Conservation (phyloP, 148 eudicot species). For the Dianthus caryophyllus region DNA sequence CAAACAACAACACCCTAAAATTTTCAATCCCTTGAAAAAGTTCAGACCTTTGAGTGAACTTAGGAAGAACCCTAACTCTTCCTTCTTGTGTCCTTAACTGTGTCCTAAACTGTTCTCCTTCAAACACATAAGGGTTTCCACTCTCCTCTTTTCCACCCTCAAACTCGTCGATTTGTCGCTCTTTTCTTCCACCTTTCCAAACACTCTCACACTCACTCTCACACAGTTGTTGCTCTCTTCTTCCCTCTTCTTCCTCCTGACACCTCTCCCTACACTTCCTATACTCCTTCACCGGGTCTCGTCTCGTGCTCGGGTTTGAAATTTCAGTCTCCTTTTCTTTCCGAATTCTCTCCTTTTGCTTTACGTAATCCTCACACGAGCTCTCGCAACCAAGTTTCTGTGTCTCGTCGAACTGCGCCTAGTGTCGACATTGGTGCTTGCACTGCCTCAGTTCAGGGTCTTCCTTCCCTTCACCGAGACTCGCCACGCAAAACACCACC, state of each 20-base stretch:
- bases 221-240: constrained; percentile 25
- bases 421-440: constrained; percentile 41
- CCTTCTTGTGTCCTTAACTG: constrained; percentile 43
- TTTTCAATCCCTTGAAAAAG: constrained; percentile 71
- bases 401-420: constrained; percentile 19
- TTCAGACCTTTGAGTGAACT: constrained; percentile 49
- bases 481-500: constrained; percentile 11
- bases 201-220: constrained; percentile 23
- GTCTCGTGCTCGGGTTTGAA: background rate
- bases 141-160: constrained; percentile 8
- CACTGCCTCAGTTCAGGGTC: constrained; percentile 44
- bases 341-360: constrained; percentile 23
- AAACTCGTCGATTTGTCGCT: constrained; percentile 14
- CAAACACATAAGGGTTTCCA: constrained; percentile 54
- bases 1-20: constrained; percentile 54
- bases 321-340: constrained; percentile 13
- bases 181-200: background rate
- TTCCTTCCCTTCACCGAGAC: constrained; percentile 16
- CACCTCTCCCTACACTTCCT: constrained; percentile 36
- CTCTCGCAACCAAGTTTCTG: constrained; percentile 24
- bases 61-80: constrained; percentile 39
- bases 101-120: constrained; percentile 47
- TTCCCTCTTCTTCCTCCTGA: constrained; percentile 20
- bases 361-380: constrained; percentile 24
- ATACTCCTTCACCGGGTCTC: constrained; percentile 11